Percentiles rank a stretch among this genome's conserved stretches.
These are phyloP conservation scores for Russula dissimulans DNA, from an alignment of 768 basidiomycete species.

Conservation along the genomic window DNA sequence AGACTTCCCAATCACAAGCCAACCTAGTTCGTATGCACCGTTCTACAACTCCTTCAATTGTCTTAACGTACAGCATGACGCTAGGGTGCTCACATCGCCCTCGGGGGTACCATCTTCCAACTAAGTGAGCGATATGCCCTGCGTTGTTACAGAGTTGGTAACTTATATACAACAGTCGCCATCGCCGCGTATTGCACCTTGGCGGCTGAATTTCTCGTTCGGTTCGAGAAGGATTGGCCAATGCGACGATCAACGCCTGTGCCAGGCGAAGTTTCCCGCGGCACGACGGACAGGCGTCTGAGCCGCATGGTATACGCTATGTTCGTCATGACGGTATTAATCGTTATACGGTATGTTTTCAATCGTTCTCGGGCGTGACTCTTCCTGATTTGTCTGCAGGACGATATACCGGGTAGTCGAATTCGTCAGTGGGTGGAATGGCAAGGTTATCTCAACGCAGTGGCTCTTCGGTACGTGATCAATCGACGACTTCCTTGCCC, in stretches of 20 bases:
- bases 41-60: neutral
- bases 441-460: slow-evolving; percentile 10
- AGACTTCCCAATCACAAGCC: neutral
- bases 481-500: neutral
- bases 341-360: slow-evolving; percentile 10
- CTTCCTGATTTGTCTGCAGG: neutral
- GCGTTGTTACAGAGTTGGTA: neutral
- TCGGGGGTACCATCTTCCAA: slow-evolving; percentile 16
- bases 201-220: slow-evolving; percentile 10
- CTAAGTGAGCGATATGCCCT: neutral
- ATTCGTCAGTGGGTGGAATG: slow-evolving; percentile 11
- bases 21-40: neutral
- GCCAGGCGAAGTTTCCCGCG: neutral
- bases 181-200: slow-evolving; percentile 6
- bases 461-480: slow-evolving; percentile 9
- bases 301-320: slow-evolving; percentile 5
- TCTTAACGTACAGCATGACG: neutral
- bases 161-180: slow-evolving; percentile 3
- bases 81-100: slow-evolving; percentile 12
- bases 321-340: slow-evolving; percentile 11
- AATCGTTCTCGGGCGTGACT: neutral
- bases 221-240: slow-evolving; percentile 2
- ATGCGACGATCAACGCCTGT: neutral
- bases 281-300: neutral
- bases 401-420: slow-evolving; percentile 14